These are phyloP conservation scores for Lasiosphaeria ovina DNA, from an alignment of 495 filamentous ascomycete genomes.

Conservation along the genomic window DNA sequence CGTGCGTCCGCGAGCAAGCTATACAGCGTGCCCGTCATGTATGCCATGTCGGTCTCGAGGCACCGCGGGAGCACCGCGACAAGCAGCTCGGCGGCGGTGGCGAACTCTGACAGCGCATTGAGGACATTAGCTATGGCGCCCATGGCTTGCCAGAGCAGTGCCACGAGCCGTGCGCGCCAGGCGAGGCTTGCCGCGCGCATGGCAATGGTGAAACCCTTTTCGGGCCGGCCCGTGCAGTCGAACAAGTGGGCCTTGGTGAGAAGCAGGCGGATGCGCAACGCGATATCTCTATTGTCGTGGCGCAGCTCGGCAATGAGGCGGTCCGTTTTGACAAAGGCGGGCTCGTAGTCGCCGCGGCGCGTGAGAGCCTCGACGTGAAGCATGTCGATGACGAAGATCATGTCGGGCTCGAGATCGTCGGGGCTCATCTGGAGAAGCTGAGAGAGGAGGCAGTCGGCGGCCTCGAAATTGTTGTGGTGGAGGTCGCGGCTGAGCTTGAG, in stretches of 20 bases:
- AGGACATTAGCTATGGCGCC: slow-evolving; percentile 67
- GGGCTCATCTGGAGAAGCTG: slow-evolving; percentile 51
- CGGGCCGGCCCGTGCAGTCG: slow-evolving; percentile 64
- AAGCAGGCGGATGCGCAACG: slow-evolving; percentile 71
- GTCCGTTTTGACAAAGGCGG: slow-evolving; percentile 68
- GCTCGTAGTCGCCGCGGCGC: slow-evolving; percentile 58
- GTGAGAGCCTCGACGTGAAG: slow-evolving; percentile 70
- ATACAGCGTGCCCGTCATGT: slow-evolving; percentile 66
- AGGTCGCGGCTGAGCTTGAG: slow-evolving; percentile 69
- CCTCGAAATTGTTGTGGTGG: slow-evolving; percentile 66
- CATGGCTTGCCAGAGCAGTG: slow-evolving; percentile 75
- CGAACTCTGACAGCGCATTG: slow-evolving; percentile 70
- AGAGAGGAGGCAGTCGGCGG: slow-evolving; percentile 64
- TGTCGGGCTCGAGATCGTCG: slow-evolving; percentile 61
- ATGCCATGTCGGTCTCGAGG: slow-evolving; percentile 68
- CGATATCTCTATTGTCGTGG: slow-evolving; percentile 70
- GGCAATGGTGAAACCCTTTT: slow-evolving; percentile 79
- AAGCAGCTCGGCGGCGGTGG: slow-evolving; percentile 63
- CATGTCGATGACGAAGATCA: slow-evolving; percentile 66
- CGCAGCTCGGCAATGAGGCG: slow-evolving; percentile 61
- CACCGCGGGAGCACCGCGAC: slow-evolving; percentile 78
- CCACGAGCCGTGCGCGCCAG: slow-evolving; percentile 66
- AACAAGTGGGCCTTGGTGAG: slow-evolving; percentile 74
- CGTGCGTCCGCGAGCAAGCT: slow-evolving; percentile 76
- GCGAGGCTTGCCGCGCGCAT: slow-evolving; percentile 78